Evolutionary conservation across 129 eudicot species (phyloP).

Genomic region (Glebionis coronaria): DNA sequence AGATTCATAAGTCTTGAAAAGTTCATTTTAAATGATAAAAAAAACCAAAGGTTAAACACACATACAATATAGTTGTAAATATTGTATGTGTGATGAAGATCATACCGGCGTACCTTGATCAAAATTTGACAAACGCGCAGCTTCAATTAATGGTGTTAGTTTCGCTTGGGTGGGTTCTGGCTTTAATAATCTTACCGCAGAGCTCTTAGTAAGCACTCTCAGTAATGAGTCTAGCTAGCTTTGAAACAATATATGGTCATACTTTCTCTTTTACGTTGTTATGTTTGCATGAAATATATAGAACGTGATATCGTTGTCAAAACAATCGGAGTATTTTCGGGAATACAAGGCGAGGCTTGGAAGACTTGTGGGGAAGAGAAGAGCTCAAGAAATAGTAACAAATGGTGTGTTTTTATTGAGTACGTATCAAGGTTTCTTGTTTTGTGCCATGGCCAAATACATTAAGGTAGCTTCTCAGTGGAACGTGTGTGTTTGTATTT

Average conservation of each 20-base stretch:
- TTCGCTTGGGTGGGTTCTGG: constrained; percentile 54
- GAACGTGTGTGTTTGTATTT: not conserved
- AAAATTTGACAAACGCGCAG: constrained; percentile 30
- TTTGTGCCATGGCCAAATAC: constrained; percentile 40
- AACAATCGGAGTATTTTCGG: constrained; percentile 52
- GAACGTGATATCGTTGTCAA: constrained; percentile 42
- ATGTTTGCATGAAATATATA: constrained; percentile 17
- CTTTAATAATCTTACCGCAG: constrained; percentile 46
- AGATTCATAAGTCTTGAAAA: too few species aligned
- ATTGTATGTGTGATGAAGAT: too few species aligned
- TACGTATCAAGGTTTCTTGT: constrained; percentile 50
- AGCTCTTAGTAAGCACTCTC: constrained; percentile 35
- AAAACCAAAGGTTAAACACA: too few species aligned
- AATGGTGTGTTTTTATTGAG: constrained; percentile 44
- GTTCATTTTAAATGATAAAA: too few species aligned
- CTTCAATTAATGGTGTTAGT: constrained; percentile 48
- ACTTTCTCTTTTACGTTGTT: not conserved
- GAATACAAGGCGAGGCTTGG: constrained; percentile 46
- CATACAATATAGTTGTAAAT: too few species aligned
- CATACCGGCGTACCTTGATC: constrained; percentile 44
- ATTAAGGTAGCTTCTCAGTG: constrained; percentile 37
- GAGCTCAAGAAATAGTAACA: constrained; percentile 33
- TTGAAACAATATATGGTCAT: not conserved
- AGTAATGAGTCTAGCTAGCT: not conserved
- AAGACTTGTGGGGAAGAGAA: constrained; percentile 34